A percentile compares a stretch with the other conserved stretches of the same genome.
Evolutionary conservation across 768 basidiomycete genomes (phyloP).

Genomic region (Punctularia strigosozonata): DNA sequence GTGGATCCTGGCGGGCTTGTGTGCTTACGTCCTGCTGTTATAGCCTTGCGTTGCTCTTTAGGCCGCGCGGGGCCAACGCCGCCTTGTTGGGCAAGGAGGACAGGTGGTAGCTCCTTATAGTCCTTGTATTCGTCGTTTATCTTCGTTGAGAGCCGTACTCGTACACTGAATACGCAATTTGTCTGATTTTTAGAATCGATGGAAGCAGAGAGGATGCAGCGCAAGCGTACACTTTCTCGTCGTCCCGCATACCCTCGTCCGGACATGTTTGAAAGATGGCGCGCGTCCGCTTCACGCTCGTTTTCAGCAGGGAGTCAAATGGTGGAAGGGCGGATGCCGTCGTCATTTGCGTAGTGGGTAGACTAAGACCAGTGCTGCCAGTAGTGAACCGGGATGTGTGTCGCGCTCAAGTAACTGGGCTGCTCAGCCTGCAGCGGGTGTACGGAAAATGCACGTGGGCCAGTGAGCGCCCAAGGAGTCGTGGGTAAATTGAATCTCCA

Average conservation of each 20-base stretch:
- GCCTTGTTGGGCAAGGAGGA: conserved; percentile 71
- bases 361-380: too few relatives aligned
- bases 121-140: conserved; percentile 85
- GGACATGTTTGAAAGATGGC: conserved; percentile 57
- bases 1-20: not conserved
- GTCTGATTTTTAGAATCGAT: not conserved
- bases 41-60: conserved; percentile 47
- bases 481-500: too few relatives aligned
- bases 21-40: conserved; percentile 57
- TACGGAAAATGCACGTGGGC: too few relatives aligned
- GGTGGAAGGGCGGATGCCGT: conserved; percentile 49
- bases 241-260: conserved; percentile 48
- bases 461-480: too few relatives aligned
- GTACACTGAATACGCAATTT: conserved; percentile 31
- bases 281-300: conserved; percentile 60
- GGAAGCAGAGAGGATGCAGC: not conserved
- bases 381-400: too few relatives aligned
- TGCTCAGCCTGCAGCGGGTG: too few relatives aligned
- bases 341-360: conserved; percentile 9
- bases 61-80: conserved; percentile 73
- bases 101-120: conserved; percentile 73
- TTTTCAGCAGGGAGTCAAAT: conserved; percentile 51
- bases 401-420: too few relatives aligned
- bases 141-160: conserved; percentile 70
- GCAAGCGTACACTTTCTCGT: conserved; percentile 51